phyloP scores from a whole-genome alignment of 768 basidiomycete species.

The Trametes gibbosa region DNA sequence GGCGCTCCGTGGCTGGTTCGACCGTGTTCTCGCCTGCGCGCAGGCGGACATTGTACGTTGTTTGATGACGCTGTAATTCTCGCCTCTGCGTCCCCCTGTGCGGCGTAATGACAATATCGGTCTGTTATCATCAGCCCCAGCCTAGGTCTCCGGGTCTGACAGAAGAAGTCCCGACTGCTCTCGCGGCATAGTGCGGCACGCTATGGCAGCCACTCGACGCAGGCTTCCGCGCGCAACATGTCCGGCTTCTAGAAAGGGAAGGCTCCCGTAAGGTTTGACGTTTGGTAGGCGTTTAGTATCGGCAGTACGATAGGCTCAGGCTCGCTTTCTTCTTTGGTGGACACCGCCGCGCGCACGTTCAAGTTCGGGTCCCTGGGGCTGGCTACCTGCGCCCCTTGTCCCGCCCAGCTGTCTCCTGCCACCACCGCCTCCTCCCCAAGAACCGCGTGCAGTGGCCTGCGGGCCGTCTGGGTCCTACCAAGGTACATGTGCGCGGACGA shows the following conservation, averaged over 20 bases:
- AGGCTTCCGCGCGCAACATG: neutral
- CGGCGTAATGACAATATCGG: constrained; percentile 4
- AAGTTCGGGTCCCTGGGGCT: neutral
- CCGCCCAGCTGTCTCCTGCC: neutral
- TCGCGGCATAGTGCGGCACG: no score
- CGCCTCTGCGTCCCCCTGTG: neutral
- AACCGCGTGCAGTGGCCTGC: neutral
- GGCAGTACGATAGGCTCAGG: constrained; percentile 1
- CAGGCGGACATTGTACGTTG: constrained; percentile 14
- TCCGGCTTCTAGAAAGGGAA: neutral
- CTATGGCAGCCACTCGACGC: no score
- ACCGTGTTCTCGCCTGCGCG: neutral
- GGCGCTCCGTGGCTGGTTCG: neutral
- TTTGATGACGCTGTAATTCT: constrained; percentile 10
- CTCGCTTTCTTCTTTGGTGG: neutral
- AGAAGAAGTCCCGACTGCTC: neutral
- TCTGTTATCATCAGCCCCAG: neutral
- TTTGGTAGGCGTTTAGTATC: neutral
- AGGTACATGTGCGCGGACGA: neutral
- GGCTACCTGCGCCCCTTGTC: neutral
- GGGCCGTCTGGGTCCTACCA: neutral
- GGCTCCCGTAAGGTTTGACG: neutral
- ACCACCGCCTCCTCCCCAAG: neutral
- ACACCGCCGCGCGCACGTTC: neutral
- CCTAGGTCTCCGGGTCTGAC: neutral